A percentile compares a stretch with the other conserved stretches of the same genome.
Evolutionary conservation across 768 basidiomycete genomes (phyloP).

Genomic region (Galerina marginata): DNA sequence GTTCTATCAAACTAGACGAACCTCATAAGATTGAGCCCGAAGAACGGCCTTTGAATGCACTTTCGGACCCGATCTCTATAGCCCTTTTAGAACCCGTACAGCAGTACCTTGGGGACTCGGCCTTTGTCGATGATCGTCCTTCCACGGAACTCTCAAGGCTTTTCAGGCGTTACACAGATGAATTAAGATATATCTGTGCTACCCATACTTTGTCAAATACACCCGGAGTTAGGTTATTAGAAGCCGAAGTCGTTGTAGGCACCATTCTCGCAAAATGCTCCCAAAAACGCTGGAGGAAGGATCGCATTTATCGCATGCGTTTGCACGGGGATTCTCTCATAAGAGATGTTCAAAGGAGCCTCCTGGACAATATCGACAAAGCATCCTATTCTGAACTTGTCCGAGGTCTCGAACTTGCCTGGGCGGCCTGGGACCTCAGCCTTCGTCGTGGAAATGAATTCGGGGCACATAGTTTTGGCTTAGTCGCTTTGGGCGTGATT

Average conservation of each 20-base stretch:
- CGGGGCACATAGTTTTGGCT: constrained; percentile 69
- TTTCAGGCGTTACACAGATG: constrained; percentile 61
- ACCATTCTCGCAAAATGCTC: constrained; percentile 75
- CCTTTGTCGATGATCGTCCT: constrained; percentile 27
- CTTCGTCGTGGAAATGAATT: constrained; percentile 44
- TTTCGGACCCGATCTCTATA: constrained; percentile 44
- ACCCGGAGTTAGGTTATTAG: constrained; percentile 59
- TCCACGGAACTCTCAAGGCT: constrained; percentile 37
- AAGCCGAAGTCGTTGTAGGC: constrained; percentile 78
- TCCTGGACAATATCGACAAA: constrained; percentile 34
- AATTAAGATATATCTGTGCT: constrained; percentile 71
- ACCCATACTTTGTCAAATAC: constrained; percentile 69
- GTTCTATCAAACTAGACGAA: constrained; percentile 52
- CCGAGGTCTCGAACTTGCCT: constrained; percentile 54
- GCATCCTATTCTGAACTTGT: constrained; percentile 35
- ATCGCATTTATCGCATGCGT: constrained; percentile 66
- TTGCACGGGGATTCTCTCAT: constrained; percentile 60
- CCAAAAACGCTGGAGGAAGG: constrained; percentile 62
- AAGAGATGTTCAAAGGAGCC: constrained; percentile 48
- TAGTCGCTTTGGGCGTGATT: constrained; percentile 64
- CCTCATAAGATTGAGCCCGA: constrained; percentile 20
- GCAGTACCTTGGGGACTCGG: constrained; percentile 30
- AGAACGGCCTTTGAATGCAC: constrained; percentile 10
- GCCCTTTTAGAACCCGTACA: constrained; percentile 37
- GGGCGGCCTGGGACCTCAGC: constrained; percentile 70